A percentile compares a stretch with the other conserved stretches of the same genome.
phyloP scores from a whole-genome alignment of 495 filamentous ascomycete species.

The Neurospora sp. region DNA sequence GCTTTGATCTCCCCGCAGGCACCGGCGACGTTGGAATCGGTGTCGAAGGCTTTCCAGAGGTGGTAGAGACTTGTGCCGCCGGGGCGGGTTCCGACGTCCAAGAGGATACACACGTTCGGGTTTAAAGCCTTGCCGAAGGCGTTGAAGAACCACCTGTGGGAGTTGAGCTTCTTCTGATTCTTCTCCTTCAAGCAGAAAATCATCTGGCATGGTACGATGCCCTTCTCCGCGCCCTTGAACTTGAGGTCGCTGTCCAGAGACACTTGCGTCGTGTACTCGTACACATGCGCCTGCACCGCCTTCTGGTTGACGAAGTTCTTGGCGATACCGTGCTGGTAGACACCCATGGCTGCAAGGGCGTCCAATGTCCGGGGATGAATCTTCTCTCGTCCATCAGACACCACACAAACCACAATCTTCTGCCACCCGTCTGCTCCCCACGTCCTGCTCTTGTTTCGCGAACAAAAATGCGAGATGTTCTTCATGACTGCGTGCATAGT shows the following conservation, averaged over 20 bases:
- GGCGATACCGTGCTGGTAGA: conserved; percentile 98
- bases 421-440: conserved; percentile 99
- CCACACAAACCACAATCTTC: conserved; percentile 97
- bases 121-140: conserved; percentile 88
- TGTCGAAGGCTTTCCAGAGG: conserved; percentile 98
- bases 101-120: conserved; percentile 91
- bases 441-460: conserved; percentile 78
- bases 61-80: conserved; percentile 86
- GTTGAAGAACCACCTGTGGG: conserved; percentile 99
- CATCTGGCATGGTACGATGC: conserved; percentile 97
- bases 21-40: conserved; percentile 90
- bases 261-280: conserved; percentile 98
- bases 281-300: conserved; percentile 80
- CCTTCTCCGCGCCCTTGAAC: conserved; percentile 98
- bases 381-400: conserved; percentile 88
- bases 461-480: conserved; percentile 94
- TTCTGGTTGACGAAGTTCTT: conserved; percentile 95
- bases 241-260: conserved; percentile 90
- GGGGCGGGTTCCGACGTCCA: conserved; percentile 92
- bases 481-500: conserved; percentile 99
- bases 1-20: conserved; percentile 97
- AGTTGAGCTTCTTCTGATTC: conserved; percentile 96
- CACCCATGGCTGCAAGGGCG: conserved; percentile 91
- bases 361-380: conserved; percentile 91
- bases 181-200: conserved; percentile 98